Evolutionary conservation across 169 alveolate species (phyloP).

Genomic region (Perkinsus marinus): DNA sequence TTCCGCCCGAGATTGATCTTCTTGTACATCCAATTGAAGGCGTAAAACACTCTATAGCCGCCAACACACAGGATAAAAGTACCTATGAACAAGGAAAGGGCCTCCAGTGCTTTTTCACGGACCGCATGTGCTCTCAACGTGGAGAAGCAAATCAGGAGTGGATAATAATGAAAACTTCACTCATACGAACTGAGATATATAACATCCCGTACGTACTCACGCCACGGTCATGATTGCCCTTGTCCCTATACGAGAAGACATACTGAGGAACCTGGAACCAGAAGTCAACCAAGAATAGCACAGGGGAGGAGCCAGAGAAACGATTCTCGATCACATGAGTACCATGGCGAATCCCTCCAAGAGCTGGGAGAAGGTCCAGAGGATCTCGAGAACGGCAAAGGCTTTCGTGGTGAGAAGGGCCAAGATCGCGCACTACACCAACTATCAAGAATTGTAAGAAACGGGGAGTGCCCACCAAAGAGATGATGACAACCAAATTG

Average conservation of each 20-base stretch:
- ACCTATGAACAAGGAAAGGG: neutral
- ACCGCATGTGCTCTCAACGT: too few relatives aligned
- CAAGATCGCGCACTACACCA: neutral
- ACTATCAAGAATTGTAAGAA: neutral
- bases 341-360: neutral
- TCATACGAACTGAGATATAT: too few relatives aligned
- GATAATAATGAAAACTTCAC: too few relatives aligned
- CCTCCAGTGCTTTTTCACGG: too few relatives aligned
- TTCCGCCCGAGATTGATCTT: neutral
- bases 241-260: neutral
- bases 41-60: neutral
- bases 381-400: neutral
- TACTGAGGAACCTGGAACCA: neutral
- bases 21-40: neutral
- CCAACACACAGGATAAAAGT: neutral
- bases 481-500: neutral
- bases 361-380: neutral
- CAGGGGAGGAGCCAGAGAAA: neutral
- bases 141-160: too few relatives aligned
- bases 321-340: neutral
- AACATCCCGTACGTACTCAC: neutral
- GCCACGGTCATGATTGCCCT: neutral
- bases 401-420: neutral
- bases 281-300: neutral
- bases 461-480: neutral